phyloP scores from a whole-genome alignment of 176 grass and related monocot genomes.

The Dactylis glomerata region DNA sequence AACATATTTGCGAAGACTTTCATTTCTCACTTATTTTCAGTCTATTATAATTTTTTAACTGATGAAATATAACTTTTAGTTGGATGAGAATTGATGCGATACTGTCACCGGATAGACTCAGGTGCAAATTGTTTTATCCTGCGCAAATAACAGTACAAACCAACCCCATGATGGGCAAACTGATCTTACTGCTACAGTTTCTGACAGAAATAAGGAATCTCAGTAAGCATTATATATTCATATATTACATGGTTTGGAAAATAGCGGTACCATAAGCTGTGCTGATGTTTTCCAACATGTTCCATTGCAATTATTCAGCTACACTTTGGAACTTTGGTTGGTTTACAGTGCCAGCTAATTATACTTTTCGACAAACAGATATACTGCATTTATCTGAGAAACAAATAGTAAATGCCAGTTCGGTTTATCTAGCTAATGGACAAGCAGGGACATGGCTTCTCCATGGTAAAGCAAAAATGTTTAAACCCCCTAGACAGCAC shows the following conservation, averaged over 20 bases:
- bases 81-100: neutral
- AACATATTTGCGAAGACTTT: neutral
- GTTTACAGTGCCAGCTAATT: neutral
- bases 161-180: neutral
- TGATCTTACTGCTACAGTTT: neutral
- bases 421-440: neutral
- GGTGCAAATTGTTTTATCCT: neutral
- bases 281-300: neutral
- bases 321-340: neutral
- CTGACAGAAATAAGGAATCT: neutral
- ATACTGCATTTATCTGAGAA: neutral
- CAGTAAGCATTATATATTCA: neutral
- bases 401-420: neutral
- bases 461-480: neutral
- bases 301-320: neutral
- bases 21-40: neutral
- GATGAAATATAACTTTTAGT: slow-evolving; percentile 15
- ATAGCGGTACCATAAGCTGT: neutral
- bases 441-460: neutral
- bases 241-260: neutral
- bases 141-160: slow-evolving; percentile 3
- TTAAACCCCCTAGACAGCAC: neutral
- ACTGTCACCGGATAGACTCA: neutral
- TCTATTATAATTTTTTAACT: neutral
- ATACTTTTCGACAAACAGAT: slow-evolving; percentile 1